A percentile compares a stretch with the other conserved stretches of the same genome.
Evolutionary conservation across 345 rosid species (phyloP).

Genomic region (Sisymbrium altissimum): DNA sequence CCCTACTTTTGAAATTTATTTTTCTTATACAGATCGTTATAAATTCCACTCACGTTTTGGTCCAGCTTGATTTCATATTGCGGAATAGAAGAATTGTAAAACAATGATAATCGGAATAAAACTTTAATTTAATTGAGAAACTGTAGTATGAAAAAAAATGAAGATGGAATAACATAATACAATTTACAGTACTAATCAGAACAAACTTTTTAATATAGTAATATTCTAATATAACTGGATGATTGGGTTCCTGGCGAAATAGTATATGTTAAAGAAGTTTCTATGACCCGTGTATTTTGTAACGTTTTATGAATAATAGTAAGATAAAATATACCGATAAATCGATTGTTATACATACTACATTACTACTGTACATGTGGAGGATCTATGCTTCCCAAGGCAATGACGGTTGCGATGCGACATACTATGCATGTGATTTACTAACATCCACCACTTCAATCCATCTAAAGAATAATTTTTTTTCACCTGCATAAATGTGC

Average conservation of each 20-base stretch:
- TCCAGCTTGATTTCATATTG: not conserved
- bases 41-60: not conserved
- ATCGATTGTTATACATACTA: not conserved
- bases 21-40: not conserved
- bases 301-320: not conserved
- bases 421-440: slow-evolving; percentile 24
- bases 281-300: not conserved
- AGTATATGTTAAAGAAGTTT: not conserved
- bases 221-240: not conserved
- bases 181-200: not conserved
- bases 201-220: not conserved
- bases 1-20: not conserved
- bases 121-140: not conserved
- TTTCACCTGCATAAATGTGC: slow-evolving; percentile 23
- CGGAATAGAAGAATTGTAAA: not conserved
- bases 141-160: not conserved
- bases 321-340: not conserved
- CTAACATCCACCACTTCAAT: slow-evolving; percentile 1
- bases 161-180: not conserved
- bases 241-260: not conserved
- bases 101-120: not conserved
- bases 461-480: slow-evolving; percentile 1
- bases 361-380: slow-evolving; percentile 13
- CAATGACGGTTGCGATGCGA: slow-evolving; percentile 10
- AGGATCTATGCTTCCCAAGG: slow-evolving; percentile 11